Evolutionary conservation across 2,329 filamentous ascomycete genomes (phyloP).

Genomic region (Clarireedia hainanense): DNA sequence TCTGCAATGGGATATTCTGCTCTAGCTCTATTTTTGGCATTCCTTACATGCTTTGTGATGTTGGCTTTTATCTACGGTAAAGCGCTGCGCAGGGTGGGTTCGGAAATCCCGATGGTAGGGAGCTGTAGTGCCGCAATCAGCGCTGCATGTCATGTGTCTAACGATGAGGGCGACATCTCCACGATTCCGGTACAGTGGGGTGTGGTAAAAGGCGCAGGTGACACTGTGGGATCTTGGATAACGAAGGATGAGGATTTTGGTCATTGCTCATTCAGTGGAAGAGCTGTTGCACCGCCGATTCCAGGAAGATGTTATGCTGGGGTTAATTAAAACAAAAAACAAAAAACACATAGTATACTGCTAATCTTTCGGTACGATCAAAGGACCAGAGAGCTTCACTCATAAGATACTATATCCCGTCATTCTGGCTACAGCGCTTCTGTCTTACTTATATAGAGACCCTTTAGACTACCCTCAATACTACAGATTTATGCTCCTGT

Average conservation of each 20-base stretch:
- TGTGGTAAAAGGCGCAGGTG: constrained; percentile 10
- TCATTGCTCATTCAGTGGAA: constrained; percentile 17
- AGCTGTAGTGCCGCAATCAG: constrained; percentile 19
- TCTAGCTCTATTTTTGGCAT: not conserved
- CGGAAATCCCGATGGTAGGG: constrained; percentile 15
- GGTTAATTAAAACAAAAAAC: not conserved
- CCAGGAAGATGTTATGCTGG: constrained; percentile 9
- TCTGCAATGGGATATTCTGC: constrained; percentile 8
- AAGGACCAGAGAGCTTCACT: too few species aligned
- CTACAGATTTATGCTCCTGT: too few species aligned
- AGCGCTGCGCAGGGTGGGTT: constrained; percentile 9
- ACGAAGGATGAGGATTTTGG: not conserved
- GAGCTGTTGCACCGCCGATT: constrained; percentile 10
- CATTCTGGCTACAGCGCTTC: too few species aligned
- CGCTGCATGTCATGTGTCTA: constrained; percentile 14
- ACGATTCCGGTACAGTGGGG: constrained; percentile 15
- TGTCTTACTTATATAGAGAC: too few species aligned
- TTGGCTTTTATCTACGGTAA: not conserved
- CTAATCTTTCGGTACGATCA: too few species aligned
- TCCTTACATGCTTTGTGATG: not conserved
- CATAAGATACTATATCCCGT: too few species aligned
- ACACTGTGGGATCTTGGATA: not conserved
- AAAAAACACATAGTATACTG: too few species aligned
- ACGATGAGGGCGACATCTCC: constrained; percentile 11
- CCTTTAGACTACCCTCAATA: too few species aligned